Base-by-base conservation (phyloP, 2,329 filamentous ascomycete genomes). In the Seiridium unicorne region DNA sequence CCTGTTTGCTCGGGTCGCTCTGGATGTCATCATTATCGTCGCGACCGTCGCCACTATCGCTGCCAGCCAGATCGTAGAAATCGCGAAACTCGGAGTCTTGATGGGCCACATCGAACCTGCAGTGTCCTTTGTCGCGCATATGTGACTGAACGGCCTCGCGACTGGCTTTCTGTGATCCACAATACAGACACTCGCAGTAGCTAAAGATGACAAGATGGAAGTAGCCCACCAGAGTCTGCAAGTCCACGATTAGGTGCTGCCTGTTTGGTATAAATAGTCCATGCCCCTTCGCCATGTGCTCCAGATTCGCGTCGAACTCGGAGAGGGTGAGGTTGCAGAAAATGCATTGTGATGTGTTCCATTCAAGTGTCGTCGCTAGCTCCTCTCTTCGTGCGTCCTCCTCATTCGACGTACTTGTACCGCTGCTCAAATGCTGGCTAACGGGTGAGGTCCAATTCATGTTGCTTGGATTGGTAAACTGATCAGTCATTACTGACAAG, bases 141-240 rank as follows among this genome's bases (percentile, higher is more conserved):
- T 70, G 83, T 42, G 82, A 79, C 62, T 81, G 80, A 0, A 79
- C 77, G 0, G 75, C 83, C 55, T 80, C 71, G 0, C 72, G 70
- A 0, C 77, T 80, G 0, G 68, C 67, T 44, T 79, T 74, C 44
- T 75, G 68, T 13, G 73, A 79, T 1, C 79, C 78, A 63, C 83
- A 85, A 18, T 73, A 75, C 40, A 85, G 72, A 60, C 83, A 86
- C 67, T 84, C 80, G n/a, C 72, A 72, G 57, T 81, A 83, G 0
- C 68, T 74, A 26, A 72, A 78, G 11, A 85, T 78, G 18, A 85
- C 68, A 8, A 82, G 73, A 58, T 79, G 74, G 0, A 84, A 69
- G 58, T 84, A 84, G 46, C 70, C 64, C 42, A 84, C 69, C 1
- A 85, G 68, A 0, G 78, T 77, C 44, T 79, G 77, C 3, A 79